Evolutionary conservation across 1,139 yeast genomes (phyloP).

Genomic region (Sugiyamaella neomexicana): DNA sequence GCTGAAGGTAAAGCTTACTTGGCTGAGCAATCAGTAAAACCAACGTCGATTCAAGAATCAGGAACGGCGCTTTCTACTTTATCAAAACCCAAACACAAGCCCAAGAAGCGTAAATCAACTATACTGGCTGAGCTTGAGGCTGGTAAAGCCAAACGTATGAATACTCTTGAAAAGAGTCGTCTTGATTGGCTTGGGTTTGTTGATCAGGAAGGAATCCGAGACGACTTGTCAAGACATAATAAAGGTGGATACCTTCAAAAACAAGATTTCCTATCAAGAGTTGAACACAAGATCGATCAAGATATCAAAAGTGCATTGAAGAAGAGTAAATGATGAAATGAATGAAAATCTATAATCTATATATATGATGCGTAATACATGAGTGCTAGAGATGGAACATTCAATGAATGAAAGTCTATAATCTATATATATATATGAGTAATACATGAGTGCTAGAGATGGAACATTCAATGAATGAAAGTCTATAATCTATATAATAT

Average conservation of each 20-base stretch:
- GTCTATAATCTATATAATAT: too few species aligned
- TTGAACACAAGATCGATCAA: conserved; percentile 65
- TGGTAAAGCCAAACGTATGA: conserved; percentile 63
- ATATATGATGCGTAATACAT: too few species aligned
- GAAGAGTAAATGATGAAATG: conserved; percentile 24
- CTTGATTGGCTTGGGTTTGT: conserved; percentile 96
- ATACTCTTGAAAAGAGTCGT: conserved; percentile 88
- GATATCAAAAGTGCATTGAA: conserved; percentile 61
- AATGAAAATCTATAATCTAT: conserved; percentile 1
- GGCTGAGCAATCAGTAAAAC: conserved; percentile 30
- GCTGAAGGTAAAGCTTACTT: conserved; percentile 86
- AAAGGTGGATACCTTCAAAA: conserved; percentile 81
- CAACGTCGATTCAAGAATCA: not conserved
- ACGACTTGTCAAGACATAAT: conserved; percentile 76
- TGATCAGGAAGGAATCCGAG: conserved; percentile 78
- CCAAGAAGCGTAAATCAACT: conserved; percentile 65
- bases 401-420: conserved; percentile 34
- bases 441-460: too few species aligned
- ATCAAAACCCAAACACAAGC: conserved; percentile 17
- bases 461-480: conserved; percentile 9
- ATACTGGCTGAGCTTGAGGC: conserved; percentile 68
- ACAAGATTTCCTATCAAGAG: conserved; percentile 83
- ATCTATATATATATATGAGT: too few species aligned
- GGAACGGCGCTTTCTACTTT: not conserved
- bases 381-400: conserved; percentile 44